A percentile compares a stretch with the other conserved stretches of the same genome.
Conservation (phyloP, 108 stramenopile genomes). For the Nitzschia palea region DNA sequence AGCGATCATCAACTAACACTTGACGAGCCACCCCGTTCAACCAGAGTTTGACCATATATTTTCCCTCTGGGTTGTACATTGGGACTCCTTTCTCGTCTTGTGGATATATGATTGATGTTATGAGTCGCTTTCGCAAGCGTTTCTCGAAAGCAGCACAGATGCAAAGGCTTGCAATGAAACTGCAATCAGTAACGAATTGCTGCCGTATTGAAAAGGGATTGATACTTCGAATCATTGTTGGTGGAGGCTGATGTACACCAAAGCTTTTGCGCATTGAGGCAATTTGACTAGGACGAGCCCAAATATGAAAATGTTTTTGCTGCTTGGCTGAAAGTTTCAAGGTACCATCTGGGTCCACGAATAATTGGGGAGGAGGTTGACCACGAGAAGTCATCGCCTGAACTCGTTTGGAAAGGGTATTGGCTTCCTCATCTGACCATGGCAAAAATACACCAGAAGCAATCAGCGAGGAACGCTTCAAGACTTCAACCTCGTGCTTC, state of each 20-base stretch:
- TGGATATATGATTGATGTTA: constrained; percentile 79
- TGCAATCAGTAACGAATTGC: constrained; percentile 89
- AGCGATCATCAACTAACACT: constrained; percentile 88
- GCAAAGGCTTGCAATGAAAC: constrained; percentile 90
- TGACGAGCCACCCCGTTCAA: constrained; percentile 87
- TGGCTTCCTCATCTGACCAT: constrained; percentile 74
- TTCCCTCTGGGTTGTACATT: constrained; percentile 84
- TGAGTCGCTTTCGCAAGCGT: constrained; percentile 57
- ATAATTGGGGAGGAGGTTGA: not conserved
- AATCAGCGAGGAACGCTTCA: constrained; percentile 57
- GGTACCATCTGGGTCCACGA: constrained; percentile 59
- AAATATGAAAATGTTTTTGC: constrained; percentile 51
- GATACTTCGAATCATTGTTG: constrained; percentile 53
- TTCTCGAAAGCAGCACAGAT: constrained; percentile 85
- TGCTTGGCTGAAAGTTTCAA: constrained; percentile 62
- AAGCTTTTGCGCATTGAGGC: constrained; percentile 33
- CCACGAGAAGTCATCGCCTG: not conserved
- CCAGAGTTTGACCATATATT: constrained; percentile 94
- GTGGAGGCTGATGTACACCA: constrained; percentile 14
- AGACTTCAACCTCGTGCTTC: constrained; percentile 59
- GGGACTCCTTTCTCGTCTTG: constrained; percentile 66
- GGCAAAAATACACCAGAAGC: constrained; percentile 69
- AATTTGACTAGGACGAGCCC: constrained; percentile 77
- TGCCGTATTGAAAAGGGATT: constrained; percentile 77
- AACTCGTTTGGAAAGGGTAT: constrained; percentile 17